Conservation (phyloP, 139 green algal species). For the Eudorina sp. region DNA sequence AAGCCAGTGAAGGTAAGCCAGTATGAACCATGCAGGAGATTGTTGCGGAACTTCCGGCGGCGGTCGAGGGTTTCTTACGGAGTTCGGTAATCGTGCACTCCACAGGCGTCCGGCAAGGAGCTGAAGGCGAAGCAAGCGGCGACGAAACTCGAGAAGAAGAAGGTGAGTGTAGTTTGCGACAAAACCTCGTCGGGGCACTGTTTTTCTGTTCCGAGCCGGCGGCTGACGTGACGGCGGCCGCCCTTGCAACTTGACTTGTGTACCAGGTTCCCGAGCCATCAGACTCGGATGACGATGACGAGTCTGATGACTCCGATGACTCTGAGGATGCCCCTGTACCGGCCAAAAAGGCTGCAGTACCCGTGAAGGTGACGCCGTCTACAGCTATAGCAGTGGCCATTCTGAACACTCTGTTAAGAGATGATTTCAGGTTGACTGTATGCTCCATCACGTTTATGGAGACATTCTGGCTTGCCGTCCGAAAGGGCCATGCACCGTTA, state of each 20-base stretch:
- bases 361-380: too few species aligned
- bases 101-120: conserved; percentile 35
- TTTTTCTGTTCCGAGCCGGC: neutral
- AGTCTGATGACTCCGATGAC: conserved; percentile 37
- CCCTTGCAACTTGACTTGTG: neutral
- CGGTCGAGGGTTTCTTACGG: neutral
- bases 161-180: conserved; percentile 2
- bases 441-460: too few species aligned
- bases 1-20: conserved; percentile 37
- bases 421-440: too few species aligned
- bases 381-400: too few species aligned
- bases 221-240: conserved; percentile 18
- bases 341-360: conserved; percentile 37
- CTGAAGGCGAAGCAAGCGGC: conserved; percentile 45
- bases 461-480: too few species aligned
- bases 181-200: neutral
- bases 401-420: too few species aligned
- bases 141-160: conserved; percentile 45
- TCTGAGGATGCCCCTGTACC: conserved; percentile 30
- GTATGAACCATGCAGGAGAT: too few species aligned
- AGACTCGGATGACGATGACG: neutral
- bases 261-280: conserved; percentile 20
- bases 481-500: too few species aligned
- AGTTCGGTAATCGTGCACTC: neutral
- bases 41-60: too few species aligned